Evolutionary conservation across 306 rosid genomes (phyloP), one percentile per base, ranked within the genome.

Genomic region (Begonia loranthoides): DNA sequence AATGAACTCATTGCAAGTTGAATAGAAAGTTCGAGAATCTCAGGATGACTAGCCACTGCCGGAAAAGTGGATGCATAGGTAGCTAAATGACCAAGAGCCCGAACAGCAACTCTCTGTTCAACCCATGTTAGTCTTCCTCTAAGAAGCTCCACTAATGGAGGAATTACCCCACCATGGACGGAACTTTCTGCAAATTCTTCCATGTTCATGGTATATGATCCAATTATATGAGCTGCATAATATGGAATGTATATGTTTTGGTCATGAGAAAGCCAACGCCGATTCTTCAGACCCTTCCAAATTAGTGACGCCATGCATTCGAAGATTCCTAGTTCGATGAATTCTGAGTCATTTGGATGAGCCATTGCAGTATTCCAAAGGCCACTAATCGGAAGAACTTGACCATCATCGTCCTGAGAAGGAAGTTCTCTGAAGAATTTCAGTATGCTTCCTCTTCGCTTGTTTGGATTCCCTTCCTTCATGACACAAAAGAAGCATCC

Each of bases 301-400:
- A 92, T 83, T 9, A 92, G 80, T 43, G 94, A 82, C 24, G 99
- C 51, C 99, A 92, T 92, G 79, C 94, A 92, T 60, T 92, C 96
- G 64, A 92, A 92, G 66, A 92, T 92, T 49, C 94, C 99, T 51
- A 86, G 52, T 60, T 86, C 96, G 0, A 92, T 75, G 75, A 92
- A 92, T 58, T 92, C 99, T 12, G 96, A 94, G 46, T 92, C 99
- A 60, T 92, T 92, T 33, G 99, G 99, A 68, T 92, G 99, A 19
- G 99, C 99, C 99, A 92, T 92, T 46, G 99, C 96, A 0, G 99
- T 92, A 72, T 92, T 92, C 99, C 99, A 92, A 60, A 92, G 96
- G 56, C 99, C 99, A 57, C 99, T 92, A 58, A 92, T 92, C 19
- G 99, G 96, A 13, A 92, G 99, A 67, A 92, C 99, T 76, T 92